These are phyloP conservation scores for Leccinum sublutescens DNA, from an alignment of 768 basidiomycete genomes.

Conservation along the genomic window DNA sequence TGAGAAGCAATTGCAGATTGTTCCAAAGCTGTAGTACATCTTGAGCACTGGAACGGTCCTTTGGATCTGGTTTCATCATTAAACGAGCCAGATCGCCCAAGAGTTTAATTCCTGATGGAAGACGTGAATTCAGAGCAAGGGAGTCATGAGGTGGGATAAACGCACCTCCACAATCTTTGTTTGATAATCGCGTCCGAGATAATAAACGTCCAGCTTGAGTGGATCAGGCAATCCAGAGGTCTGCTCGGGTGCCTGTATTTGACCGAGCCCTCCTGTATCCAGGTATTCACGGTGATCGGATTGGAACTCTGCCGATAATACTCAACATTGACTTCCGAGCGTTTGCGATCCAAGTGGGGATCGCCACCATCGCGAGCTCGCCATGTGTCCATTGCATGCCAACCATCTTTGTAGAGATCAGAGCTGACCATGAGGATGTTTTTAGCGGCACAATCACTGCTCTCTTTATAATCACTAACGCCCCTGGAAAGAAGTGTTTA, in stretches of 20 bases:
- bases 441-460: too few species aligned
- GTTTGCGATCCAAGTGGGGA: conserved; percentile 11
- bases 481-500: too few species aligned
- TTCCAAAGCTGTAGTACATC: conserved; percentile 9
- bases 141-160: background rate
- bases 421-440: background rate
- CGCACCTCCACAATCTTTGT: conserved; percentile 16
- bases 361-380: conserved; percentile 10
- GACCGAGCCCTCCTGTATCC: conserved; percentile 4
- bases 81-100: background rate
- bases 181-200: conserved; percentile 25
- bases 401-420: conserved; percentile 25
- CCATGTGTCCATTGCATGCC: conserved; percentile 20
- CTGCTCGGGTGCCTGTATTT: conserved; percentile 25
- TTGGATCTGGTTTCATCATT: conserved; percentile 12
- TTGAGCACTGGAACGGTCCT: background rate
- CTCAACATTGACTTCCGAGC: conserved; percentile 25
- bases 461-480: too few species aligned
- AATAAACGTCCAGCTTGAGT: conserved; percentile 31
- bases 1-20: conserved; percentile 2
- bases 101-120: conserved; percentile 5
- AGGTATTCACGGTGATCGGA: too few species aligned
- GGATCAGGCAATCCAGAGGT: conserved; percentile 21
- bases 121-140: background rate
- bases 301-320: conserved; percentile 28